Evolutionary conservation across 805 yeast species (phyloP).

Genomic region (Lachancea waltii): DNA sequence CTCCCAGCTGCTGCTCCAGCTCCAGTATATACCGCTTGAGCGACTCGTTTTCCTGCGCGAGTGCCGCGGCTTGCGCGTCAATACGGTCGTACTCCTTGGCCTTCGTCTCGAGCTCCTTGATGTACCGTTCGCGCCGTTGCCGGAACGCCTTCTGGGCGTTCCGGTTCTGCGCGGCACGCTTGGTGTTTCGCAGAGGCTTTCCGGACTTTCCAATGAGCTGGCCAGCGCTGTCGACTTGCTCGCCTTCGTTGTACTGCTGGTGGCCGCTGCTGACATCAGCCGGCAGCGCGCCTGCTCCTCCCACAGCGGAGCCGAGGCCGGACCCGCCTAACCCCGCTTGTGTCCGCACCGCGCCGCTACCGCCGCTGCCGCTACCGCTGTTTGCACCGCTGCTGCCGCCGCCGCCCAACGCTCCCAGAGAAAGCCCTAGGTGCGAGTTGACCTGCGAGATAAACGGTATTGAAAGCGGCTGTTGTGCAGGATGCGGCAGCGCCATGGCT

Average conservation of each 20-base stretch:
- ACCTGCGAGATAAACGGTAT: conserved; percentile 1
- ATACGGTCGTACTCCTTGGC: conserved; percentile 58
- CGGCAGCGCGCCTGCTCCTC: conserved; percentile 1
- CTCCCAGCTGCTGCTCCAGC: conserved; percentile 10
- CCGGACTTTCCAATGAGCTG: conserved; percentile 25
- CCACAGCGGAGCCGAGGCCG: not conserved
- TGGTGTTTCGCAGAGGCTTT: conserved; percentile 40
- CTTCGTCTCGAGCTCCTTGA: conserved; percentile 70
- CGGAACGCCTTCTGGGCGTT: conserved; percentile 90
- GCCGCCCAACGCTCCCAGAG: not conserved
- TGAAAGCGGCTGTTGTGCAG: not conserved
- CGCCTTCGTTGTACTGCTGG: conserved; percentile 11
- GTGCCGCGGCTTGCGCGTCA: conserved; percentile 56
- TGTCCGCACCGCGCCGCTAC: not conserved
- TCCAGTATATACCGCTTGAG: conserved; percentile 9
- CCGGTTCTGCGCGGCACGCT: conserved; percentile 88
- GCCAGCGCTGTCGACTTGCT: conserved; percentile 17
- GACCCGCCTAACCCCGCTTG: too few relatives aligned
- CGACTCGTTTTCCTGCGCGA: conserved; percentile 53
- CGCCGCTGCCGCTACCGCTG: not conserved
- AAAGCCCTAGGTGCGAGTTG: not conserved
- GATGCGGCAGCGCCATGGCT: conserved; percentile 3
- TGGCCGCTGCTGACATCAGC: not conserved
- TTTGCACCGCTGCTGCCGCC: too few relatives aligned
- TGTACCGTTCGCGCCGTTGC: conserved; percentile 71